Evolutionary conservation across 2,329 filamentous ascomycete genomes (phyloP).

Genomic region (Pyricularia grisea): DNA sequence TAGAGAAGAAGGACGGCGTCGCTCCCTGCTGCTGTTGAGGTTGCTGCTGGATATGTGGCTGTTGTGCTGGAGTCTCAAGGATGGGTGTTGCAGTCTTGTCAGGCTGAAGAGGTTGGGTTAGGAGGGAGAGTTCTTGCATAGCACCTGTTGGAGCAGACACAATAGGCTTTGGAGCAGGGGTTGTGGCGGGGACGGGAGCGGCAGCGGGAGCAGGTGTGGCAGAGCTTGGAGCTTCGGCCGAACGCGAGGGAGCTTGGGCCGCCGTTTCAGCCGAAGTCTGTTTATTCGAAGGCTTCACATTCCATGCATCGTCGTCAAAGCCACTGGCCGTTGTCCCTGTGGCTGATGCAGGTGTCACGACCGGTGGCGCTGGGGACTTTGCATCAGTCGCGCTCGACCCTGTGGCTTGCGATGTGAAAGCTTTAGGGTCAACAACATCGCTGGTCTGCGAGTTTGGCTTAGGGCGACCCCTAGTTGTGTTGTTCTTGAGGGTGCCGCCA

Average conservation of each 20-base stretch:
- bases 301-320: conserved; percentile 97
- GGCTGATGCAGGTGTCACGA: conserved; percentile 11
- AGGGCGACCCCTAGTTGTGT: conserved; percentile 85
- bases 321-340: conserved; percentile 32
- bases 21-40: conserved; percentile 32
- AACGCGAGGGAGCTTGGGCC: not conserved
- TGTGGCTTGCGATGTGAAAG: conserved; percentile 59
- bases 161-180: conserved; percentile 19
- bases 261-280: conserved; percentile 10
- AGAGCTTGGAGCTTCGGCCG: conserved; percentile 20
- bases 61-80: conserved; percentile 22
- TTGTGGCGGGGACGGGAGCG: conserved; percentile 25
- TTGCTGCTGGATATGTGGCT: conserved; percentile 16
- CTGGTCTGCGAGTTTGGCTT: conserved; percentile 78
- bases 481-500: conserved; percentile 84
- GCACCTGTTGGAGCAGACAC: conserved; percentile 57
- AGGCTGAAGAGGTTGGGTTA: conserved; percentile 43
- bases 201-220: conserved; percentile 25
- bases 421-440: conserved; percentile 80
- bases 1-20: conserved; percentile 48
- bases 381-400: conserved; percentile 24
- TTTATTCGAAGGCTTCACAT: conserved; percentile 74
- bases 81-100: conserved; percentile 27
- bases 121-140: conserved; percentile 47
- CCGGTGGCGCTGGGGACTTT: conserved; percentile 23